Conservation (phyloP, 2,329 filamentous ascomycete species). For the Zymoseptoria ardabiliae region DNA sequence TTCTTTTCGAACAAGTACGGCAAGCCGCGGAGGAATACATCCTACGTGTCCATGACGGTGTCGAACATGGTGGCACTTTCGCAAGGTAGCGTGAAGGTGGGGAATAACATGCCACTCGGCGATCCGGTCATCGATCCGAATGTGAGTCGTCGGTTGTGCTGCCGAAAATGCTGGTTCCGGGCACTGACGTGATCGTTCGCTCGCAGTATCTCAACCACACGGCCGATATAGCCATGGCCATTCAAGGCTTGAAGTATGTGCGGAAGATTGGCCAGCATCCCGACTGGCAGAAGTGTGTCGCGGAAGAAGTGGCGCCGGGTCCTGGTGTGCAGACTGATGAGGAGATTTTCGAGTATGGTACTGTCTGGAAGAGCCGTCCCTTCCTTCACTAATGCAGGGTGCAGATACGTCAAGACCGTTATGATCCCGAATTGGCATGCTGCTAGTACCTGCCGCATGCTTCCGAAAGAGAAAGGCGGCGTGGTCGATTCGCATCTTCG, state of each 20-base stretch:
- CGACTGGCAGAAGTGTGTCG: constrained; percentile 10
- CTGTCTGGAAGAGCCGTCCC: no score
- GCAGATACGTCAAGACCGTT: neutral
- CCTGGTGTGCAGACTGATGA: constrained; percentile 8
- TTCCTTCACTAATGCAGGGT: no score
- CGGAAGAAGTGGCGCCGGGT: constrained; percentile 9
- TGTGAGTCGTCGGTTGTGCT: no score
- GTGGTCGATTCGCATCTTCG: constrained; percentile 19
- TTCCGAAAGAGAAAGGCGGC: constrained; percentile 11
- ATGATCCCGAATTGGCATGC: constrained; percentile 17
- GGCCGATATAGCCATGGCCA: constrained; percentile 13
- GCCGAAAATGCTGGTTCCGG: no score
- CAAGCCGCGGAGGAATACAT: constrained; percentile 2
- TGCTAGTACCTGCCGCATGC: constrained; percentile 17
- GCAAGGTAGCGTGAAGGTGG: constrained; percentile 5
- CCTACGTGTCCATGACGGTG: constrained; percentile 5
- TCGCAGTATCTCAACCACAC: constrained; percentile 8
- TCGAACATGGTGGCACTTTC: constrained; percentile 6
- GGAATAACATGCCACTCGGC: constrained; percentile 1
- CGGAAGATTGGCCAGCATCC: constrained; percentile 11
- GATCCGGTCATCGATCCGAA: constrained; percentile 14
- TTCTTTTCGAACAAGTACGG: constrained; percentile 7
- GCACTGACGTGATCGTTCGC: no score
- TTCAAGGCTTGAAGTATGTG: constrained; percentile 13
- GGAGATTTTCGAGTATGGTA: constrained; percentile 11